A percentile compares a stretch with the other conserved stretches of the same genome.
phyloP scores from a whole-genome alignment of 176 grass and related monocot genomes.

The Hordeum marinum region DNA sequence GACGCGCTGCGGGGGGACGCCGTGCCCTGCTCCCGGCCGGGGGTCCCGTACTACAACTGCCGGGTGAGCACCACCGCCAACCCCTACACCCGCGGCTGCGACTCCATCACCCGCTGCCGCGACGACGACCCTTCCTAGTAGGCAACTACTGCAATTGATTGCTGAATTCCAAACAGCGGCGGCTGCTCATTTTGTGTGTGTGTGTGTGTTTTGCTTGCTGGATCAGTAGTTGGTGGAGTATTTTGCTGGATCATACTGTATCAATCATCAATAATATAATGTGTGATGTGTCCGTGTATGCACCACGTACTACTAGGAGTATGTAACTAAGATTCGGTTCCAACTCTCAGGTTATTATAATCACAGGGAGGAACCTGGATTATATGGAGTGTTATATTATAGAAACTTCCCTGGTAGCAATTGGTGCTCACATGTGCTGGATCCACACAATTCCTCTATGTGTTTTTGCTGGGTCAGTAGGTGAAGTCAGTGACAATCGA shows the following conservation, averaged over 20 bases:
- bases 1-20: background rate
- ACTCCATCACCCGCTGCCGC: background rate
- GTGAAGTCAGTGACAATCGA: background rate
- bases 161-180: background rate
- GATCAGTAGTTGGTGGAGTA: no score
- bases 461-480: no score
- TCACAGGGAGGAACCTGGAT: background rate
- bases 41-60: background rate
- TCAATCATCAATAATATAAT: background rate
- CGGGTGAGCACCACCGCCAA: background rate
- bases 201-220: background rate
- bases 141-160: no score
- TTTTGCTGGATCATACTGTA: background rate
- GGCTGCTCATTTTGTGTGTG: background rate
- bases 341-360: background rate
- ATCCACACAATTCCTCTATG: no score
- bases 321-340: background rate
- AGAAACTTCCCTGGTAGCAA: no score
- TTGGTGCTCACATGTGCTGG: no score
- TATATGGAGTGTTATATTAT: no score
- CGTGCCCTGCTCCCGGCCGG: background rate
- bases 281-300: background rate
- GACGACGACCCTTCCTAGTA: background rate
- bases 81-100: background rate
- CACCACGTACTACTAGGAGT: no score